Percentiles rank a stretch among this genome's conserved stretches.
Conservation (phyloP, 2,329 filamentous ascomycete genomes). For the Fusarium tanahbumbuense region DNA sequence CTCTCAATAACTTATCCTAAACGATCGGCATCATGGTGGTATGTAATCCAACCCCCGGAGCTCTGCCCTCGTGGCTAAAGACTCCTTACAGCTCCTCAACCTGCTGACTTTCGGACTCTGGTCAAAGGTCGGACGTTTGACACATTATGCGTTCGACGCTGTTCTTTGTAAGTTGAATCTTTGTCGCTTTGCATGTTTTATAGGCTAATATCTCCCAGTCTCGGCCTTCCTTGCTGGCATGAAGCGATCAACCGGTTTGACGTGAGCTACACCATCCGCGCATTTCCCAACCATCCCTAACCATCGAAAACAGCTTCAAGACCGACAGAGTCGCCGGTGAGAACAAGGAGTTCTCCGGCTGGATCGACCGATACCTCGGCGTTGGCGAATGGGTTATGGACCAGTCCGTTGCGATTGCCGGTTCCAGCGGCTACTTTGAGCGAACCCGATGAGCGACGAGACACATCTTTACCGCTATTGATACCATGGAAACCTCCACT, state of each 20-base stretch:
- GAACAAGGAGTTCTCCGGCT: slow-evolving; percentile 84
- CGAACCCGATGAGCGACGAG: slow-evolving; percentile 73
- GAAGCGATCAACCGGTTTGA: slow-evolving; percentile 96
- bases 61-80: slow-evolving; percentile 51
- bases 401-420: slow-evolving; percentile 91
- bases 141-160: slow-evolving; percentile 96
- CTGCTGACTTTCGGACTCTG: slow-evolving; percentile 75
- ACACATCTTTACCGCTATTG: slow-evolving; percentile 20
- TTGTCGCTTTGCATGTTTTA: neutral
- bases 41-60: slow-evolving; percentile 38
- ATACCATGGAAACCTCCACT: slow-evolving; percentile 33
- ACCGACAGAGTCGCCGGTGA: slow-evolving; percentile 83
- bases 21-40: slow-evolving; percentile 49
- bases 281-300: slow-evolving; percentile 39
- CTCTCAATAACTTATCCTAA: neutral
- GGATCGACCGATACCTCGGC: slow-evolving; percentile 93
- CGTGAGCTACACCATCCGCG: slow-evolving; percentile 72
- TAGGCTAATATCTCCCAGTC: slow-evolving; percentile 64
- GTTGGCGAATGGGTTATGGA: slow-evolving; percentile 99
- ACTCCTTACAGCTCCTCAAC: slow-evolving; percentile 67
- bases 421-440: slow-evolving; percentile 90
- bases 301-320: slow-evolving; percentile 75
- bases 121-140: slow-evolving; percentile 89
- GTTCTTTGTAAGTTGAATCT: slow-evolving; percentile 77
- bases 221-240: slow-evolving; percentile 97